Conservation (phyloP, 192 early-diverging fungal species). For the Gryganskiella cystojenkinii region DNA sequence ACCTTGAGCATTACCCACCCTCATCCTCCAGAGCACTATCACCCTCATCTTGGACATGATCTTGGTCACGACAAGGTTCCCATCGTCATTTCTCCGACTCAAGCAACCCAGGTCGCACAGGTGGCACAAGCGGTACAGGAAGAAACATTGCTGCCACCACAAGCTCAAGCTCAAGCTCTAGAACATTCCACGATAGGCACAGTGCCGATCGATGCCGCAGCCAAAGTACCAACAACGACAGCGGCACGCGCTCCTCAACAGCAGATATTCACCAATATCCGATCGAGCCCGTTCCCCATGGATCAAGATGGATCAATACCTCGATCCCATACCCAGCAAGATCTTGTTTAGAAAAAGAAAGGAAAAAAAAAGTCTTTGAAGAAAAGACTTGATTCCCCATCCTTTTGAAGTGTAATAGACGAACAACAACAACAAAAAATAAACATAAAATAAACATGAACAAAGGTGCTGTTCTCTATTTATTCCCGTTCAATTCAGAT, state of each 20-base stretch:
- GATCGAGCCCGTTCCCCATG: conserved; percentile 28
- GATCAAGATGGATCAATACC: conserved; percentile 42
- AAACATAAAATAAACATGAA: too few relatives aligned
- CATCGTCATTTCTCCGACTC: background rate
- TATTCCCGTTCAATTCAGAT: too few relatives aligned
- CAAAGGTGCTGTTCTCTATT: too few relatives aligned
- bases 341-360: conserved; percentile 31
- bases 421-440: too few relatives aligned
- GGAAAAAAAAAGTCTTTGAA: too few relatives aligned
- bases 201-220: background rate
- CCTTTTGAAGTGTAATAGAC: too few relatives aligned
- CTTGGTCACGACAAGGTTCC: conserved; percentile 41
- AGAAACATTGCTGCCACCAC: background rate
- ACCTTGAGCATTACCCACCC: conserved; percentile 26
- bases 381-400: too few relatives aligned
- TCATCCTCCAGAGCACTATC: conserved; percentile 35
- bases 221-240: background rate
- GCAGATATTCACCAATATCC: background rate
- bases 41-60: conserved; percentile 37
- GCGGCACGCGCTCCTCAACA: background rate
- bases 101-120: background rate
- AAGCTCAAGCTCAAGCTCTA: background rate
- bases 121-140: too few relatives aligned
- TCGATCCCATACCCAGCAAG: conserved; percentile 24
- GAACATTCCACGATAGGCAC: background rate